These are phyloP conservation scores for Tylopilus sp. DNA, from an alignment of 1,284 basidiomycete genomes.

Conservation along the genomic window DNA sequence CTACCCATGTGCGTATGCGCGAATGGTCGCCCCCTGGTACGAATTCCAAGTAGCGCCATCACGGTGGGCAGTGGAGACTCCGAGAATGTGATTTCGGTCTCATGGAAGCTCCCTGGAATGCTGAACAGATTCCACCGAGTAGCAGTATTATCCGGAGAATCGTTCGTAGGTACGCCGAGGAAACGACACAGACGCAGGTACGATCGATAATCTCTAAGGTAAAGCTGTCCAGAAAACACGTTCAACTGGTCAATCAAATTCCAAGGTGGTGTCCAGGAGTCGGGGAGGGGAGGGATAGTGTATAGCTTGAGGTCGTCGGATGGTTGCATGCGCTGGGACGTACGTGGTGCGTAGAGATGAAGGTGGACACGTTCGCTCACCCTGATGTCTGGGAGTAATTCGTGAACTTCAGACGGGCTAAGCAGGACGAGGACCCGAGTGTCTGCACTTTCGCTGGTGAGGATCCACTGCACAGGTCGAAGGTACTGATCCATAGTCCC, in stretches of 20 bases:
- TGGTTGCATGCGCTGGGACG: slow-evolving; percentile 44
- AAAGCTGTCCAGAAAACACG: slow-evolving; percentile 48
- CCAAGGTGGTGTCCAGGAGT: slow-evolving; percentile 5
- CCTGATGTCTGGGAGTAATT: slow-evolving; percentile 49
- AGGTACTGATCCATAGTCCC: slow-evolving; percentile 41
- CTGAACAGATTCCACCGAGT: background rate
- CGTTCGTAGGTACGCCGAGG: background rate
- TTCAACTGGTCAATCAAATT: slow-evolving; percentile 18
- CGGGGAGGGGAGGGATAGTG: slow-evolving; percentile 37
- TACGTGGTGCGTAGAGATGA: slow-evolving; percentile 48
- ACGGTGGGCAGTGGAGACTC: background rate
- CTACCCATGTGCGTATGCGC: slow-evolving; percentile 5
- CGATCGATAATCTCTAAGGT: slow-evolving; percentile 30
- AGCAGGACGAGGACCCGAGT: slow-evolving; percentile 35
- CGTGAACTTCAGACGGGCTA: slow-evolving; percentile 47
- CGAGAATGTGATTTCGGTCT: background rate
- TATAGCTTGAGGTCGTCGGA: slow-evolving; percentile 50
- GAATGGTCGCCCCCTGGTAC: background rate
- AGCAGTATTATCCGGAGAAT: background rate
- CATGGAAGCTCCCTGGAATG: background rate
- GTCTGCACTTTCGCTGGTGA: slow-evolving; percentile 29
- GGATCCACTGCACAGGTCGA: slow-evolving; percentile 55
- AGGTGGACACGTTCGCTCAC: slow-evolving; percentile 21
- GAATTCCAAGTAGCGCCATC: background rate
- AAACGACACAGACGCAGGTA: slow-evolving; percentile 30